These are phyloP conservation scores for Phytophthora parvispora DNA, from an alignment of 352 stramenopile genomes.

Conservation along the genomic window DNA sequence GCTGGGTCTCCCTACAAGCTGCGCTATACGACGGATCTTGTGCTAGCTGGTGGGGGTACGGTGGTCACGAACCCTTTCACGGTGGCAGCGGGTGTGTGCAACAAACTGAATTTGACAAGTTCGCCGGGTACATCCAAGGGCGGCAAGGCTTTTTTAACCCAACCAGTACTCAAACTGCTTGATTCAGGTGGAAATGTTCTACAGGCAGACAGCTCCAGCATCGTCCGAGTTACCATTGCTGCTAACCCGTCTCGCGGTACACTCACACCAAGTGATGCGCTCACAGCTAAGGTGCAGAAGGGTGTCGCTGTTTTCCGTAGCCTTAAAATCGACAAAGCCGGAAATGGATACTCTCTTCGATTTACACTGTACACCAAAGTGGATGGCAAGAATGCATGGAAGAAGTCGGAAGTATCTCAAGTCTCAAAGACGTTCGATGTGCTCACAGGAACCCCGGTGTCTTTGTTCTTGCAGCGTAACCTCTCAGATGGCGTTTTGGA, in stretches of 20 bases:
- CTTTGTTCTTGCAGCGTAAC: constrained; percentile 55
- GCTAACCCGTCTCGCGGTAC: constrained; percentile 76
- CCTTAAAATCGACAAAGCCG: constrained; percentile 80
- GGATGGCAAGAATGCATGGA: constrained; percentile 44
- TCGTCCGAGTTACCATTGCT: constrained; percentile 69
- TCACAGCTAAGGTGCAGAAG: constrained; percentile 51
- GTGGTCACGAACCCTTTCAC: constrained; percentile 86
- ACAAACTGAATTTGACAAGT: constrained; percentile 54
- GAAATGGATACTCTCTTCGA: constrained; percentile 76
- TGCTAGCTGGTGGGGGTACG: constrained; percentile 53
- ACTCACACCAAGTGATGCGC: constrained; percentile 50
- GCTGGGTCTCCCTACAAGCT: constrained; percentile 84
- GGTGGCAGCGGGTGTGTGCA: constrained; percentile 67
- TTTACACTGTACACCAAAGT: constrained; percentile 77
- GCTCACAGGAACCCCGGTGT: constrained; percentile 55
- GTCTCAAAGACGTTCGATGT: constrained; percentile 74
- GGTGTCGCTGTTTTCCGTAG: constrained; percentile 77
- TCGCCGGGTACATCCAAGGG: constrained; percentile 53
- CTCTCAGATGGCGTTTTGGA: constrained; percentile 79
- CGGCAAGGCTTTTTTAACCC: constrained; percentile 76
- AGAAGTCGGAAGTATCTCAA: constrained; percentile 60
- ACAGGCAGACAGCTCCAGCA: constrained; percentile 72
- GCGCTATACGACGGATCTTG: constrained; percentile 72
- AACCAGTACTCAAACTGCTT: constrained; percentile 84
- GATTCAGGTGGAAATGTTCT: constrained; percentile 81